Base-by-base conservation (phyloP, 208 protist genomes). In the Phytomonas sp. region DNA sequence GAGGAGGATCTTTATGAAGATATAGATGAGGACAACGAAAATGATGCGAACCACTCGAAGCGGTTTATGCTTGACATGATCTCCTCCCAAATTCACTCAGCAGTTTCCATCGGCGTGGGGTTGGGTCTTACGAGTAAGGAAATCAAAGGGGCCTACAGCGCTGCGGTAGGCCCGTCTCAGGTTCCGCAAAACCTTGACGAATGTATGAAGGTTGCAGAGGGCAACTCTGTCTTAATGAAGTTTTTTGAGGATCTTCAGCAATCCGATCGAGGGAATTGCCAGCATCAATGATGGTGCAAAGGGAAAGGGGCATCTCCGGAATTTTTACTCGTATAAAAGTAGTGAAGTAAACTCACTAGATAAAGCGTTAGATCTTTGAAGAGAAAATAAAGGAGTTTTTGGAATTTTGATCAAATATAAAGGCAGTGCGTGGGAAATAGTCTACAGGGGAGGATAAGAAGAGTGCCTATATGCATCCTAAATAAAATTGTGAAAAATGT, bases 1-100 rank as follows among this genome's bases (percentile, higher is more conserved):
- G 40, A 51, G 26, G 63, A 67, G 33, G 40, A 67, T 11, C 9
- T 40, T 40, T 29, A 67, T 31, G 36, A 67, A 29, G 29, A 67
- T 13, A 29, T 67, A 7, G 73, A 79, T 28, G 76, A 77, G 15
- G 66, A 76, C n/a, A 73, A 81, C 6, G 67, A 77, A 30, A 74
- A 76, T 20, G 70, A 76, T 23, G 62, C 72, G 56, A 59, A 33
- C 66, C 29, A 51, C 60, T 34, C 72, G 64, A 62, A 78, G 40
- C 73, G 66, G n/a, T 61, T 70, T 5, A 30, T 78, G 17, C 26
- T 78, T 15, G 67, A 76, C 40, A 70, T 78, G 64, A 11, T 81
- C 20, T 46, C 68, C 31, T 78, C 62, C 4, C 72, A 78, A 60
- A 30, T 81, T 20, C 68, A 81, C 32, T 32, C 64, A 29, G 73